phyloP scores from a whole-genome alignment of 768 basidiomycete species.

The Holtermanniella nyarrowii region DNA sequence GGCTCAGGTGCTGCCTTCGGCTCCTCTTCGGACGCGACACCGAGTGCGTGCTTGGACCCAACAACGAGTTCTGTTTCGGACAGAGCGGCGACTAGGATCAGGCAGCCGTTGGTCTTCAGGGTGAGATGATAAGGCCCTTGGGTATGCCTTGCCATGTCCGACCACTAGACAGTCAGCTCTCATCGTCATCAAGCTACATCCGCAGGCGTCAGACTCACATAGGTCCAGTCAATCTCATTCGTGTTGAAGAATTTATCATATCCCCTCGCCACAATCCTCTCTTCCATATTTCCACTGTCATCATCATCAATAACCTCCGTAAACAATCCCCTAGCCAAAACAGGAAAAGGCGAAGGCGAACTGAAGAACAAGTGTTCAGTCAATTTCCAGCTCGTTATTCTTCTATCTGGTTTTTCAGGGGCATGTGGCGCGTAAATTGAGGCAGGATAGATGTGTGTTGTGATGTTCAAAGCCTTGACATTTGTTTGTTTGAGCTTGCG shows the following conservation, averaged over 20 bases:
- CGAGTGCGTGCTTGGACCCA: constrained; percentile 87
- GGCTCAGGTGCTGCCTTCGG: background rate
- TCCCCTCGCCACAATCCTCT: constrained; percentile 67
- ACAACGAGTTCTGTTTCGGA: constrained; percentile 63
- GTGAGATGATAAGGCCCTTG: constrained; percentile 71
- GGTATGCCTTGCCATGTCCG: constrained; percentile 58
- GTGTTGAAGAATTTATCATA: constrained; percentile 99
- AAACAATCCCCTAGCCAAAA: constrained; percentile 86
- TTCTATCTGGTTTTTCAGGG: constrained; percentile 10
- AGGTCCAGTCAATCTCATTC: constrained; percentile 89
- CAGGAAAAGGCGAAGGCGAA: constrained; percentile 82
- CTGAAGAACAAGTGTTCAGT: constrained; percentile 91
- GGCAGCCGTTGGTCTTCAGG: constrained; percentile 90
- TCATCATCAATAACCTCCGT: constrained; percentile 43
- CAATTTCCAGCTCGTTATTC: constrained; percentile 88
- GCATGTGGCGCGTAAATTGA: constrained; percentile 15
- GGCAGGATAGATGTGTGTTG: constrained; percentile 29
- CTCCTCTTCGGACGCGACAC: constrained; percentile 39
- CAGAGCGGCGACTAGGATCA: constrained; percentile 86
- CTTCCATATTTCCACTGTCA: constrained; percentile 12
- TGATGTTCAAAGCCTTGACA: constrained; percentile 30
- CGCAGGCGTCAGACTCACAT: constrained; percentile 48
- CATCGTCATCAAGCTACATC: background rate
- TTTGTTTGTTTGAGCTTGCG: constrained; percentile 15
- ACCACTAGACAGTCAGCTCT: constrained; percentile 52